Percentiles rank a stretch among this genome's conserved stretches.
phyloP scores from a whole-genome alignment of 371 early-diverging fungal species.

The Circinella umbellata region DNA sequence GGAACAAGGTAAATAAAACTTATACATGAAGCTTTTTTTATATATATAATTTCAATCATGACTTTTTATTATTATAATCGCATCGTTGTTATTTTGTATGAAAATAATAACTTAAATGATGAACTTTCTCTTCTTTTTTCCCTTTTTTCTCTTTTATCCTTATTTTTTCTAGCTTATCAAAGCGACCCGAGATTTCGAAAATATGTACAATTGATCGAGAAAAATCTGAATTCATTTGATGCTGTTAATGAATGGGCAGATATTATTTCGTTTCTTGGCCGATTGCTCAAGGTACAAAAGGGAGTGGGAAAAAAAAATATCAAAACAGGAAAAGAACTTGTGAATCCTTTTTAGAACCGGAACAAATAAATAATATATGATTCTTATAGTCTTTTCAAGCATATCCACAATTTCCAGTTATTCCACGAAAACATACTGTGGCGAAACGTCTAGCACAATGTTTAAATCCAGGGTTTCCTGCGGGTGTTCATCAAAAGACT shows the following conservation, averaged over 20 bases:
- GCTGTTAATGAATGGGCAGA: slow-evolving; percentile 96
- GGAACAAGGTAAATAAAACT: slow-evolving; percentile 20
- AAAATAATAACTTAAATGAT: background rate
- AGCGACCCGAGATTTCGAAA: slow-evolving; percentile 81
- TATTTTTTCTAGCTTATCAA: slow-evolving; percentile 19
- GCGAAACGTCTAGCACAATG: slow-evolving; percentile 98
- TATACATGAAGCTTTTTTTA: background rate
- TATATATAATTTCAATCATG: too few species aligned
- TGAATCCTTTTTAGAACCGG: too few species aligned
- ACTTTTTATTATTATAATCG: background rate
- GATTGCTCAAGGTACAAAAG: slow-evolving; percentile 76
- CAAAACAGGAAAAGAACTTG: background rate
- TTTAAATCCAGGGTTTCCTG: slow-evolving; percentile 97
- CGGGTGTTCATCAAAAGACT: slow-evolving; percentile 98
- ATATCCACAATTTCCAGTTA: slow-evolving; percentile 73
- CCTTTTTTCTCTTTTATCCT: slow-evolving; percentile 1
- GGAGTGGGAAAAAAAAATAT: too few species aligned
- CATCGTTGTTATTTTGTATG: background rate
- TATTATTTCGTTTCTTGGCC: slow-evolving; percentile 88
- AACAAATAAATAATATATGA: too few species aligned
- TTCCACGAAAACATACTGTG: slow-evolving; percentile 88
- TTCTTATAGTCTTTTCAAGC: slow-evolving; percentile 74
- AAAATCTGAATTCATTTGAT: slow-evolving; percentile 89
- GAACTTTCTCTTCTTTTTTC: background rate
- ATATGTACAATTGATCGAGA: slow-evolving; percentile 84